Base-by-base conservation (phyloP, 2,329 filamentous ascomycete genomes). In the Trichoderma pleuroti region DNA sequence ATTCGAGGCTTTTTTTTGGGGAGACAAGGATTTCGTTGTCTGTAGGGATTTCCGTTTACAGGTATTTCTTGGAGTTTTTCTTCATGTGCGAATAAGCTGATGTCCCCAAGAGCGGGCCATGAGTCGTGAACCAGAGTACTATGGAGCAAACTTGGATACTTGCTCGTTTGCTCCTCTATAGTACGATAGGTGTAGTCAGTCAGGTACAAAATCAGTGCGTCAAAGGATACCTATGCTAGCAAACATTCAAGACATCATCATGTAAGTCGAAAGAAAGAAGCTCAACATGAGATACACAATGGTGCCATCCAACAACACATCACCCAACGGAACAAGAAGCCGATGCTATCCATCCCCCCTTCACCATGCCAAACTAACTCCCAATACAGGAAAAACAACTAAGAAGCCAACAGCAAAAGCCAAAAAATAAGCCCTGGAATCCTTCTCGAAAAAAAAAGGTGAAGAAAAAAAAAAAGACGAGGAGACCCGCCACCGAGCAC, bases 321-420 rank as follows among this genome's bases (percentile, higher is more conserved):
- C 64, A 60, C 26, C 34, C 54, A 68, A 59, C 32, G 6, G 11
- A 54, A 18, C 10, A 12, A 32, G 9, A 68, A 59, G 64, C 64
- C 64, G 64, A 68, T 56, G 64, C 64, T 68, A 68, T 67, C 64
- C 64, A 57, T n/a, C 26, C 11, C 24, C 11, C 32, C 49, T 46
- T 67, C 64, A 67, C 64, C 64, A 67, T 67, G 64, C 18, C 18
- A 66, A 63, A 24, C 36, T 54, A 56, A 54, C 42, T 65, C 18
- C 18, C 57, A 18, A 49, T 42, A 26, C 24, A 28, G 14, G 26
- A 52, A 54, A 54, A 49, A 12, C 16, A 12, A 12, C n/a, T 3
- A 26, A 49, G 5, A 28, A 28, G 26, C 34, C 26, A 21, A 42
- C 7, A 42, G 8, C 16, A 18, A 42, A 42, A 42, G 8, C 36